Evolutionary conservation across 2,329 filamentous ascomycete species (phyloP), one percentile per base, ranked within the genome.

Genomic region (Stagonosporopsis tanaceti): DNA sequence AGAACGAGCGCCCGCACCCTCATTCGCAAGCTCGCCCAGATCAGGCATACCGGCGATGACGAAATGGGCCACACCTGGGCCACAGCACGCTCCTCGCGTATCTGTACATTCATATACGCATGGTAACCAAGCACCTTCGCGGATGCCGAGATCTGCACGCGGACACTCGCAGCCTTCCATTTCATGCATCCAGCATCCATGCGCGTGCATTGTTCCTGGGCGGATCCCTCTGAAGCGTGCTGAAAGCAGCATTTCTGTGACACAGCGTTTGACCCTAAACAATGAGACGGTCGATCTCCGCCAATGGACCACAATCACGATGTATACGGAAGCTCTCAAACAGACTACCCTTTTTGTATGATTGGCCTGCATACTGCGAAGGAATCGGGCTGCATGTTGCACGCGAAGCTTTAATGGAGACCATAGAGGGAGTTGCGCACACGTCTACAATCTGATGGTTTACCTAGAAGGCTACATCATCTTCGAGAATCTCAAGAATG

Each of bases 1-100:
- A 47, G 37, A 22, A 30, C 30, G 14, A 24, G 12, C 22, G 20
- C 41, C 34, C 40, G 38, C 53, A 22, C 37, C 41, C 37, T 35
- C 28, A 41, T n/a, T 57, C 53, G 42, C 47, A 57, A 51, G 42
- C 41, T 41, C n/a, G 28, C 47, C 53, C 44, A 38, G 9, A 51
- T 47, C 53, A 57, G 53, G 47, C 53, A 44, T 20, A 45, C 17
- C 39, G 20, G 30, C 41, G n/a, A 57, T 51, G 53, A 57, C 53
- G 47, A 38, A 37, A 47, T 24, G 12, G 37, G 35, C 20, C 30
- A 28, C 20, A 30, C 25, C 25, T 41, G 38, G 45, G 32, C 40
- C 34, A 17, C 39, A 50, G n/a, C 41, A 40, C 37, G 24, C 45
- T 15, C 39, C 5, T 30, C 44, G 17, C 39, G 32, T 50, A 41